A percentile compares a stretch with the other conserved stretches of the same genome.
Evolutionary conservation across 768 basidiomycete genomes (phyloP).

Genomic region (Mycena epipterygia): DNA sequence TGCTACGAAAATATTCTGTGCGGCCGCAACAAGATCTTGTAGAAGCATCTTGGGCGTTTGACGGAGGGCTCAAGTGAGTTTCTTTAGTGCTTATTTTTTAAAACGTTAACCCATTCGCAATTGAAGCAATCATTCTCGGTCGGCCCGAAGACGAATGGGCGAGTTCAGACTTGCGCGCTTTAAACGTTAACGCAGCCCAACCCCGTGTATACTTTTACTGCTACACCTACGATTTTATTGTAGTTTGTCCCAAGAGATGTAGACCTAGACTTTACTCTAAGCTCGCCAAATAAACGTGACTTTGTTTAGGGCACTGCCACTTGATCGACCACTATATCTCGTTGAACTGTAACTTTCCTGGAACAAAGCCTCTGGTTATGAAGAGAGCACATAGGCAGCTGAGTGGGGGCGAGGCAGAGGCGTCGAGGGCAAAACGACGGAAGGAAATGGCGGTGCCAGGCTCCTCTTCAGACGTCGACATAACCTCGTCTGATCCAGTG

Average conservation of each 20-base stretch:
- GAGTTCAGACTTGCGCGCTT: conserved; percentile 64
- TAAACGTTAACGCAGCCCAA: conserved; percentile 1
- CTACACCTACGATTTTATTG: background rate
- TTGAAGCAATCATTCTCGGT: conserved; percentile 67
- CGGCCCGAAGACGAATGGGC: conserved; percentile 63
- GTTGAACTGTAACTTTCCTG: background rate
- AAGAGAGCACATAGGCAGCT: conserved; percentile 56
- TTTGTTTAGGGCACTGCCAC: too few relatives aligned
- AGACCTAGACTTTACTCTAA: too few relatives aligned
- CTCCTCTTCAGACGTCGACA: conserved; percentile 57
- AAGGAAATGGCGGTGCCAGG: conserved; percentile 47
- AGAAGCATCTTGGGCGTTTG: conserved; percentile 75
- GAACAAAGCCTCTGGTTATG: conserved; percentile 8
- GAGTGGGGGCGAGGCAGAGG: conserved; percentile 52
- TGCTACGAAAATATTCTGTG: conserved; percentile 66
- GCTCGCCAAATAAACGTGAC: too few relatives aligned
- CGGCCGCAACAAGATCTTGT: conserved; percentile 43
- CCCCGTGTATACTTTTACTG: background rate
- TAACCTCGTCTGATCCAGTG: conserved; percentile 51
- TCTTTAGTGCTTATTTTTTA: background rate
- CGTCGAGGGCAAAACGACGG: conserved; percentile 59
- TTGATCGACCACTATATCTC: too few relatives aligned
- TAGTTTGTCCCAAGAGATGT: background rate
- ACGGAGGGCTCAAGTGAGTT: conserved; percentile 72
- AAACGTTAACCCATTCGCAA: background rate